Percentiles rank a stretch among this genome's conserved stretches.
Conservation (phyloP, 257 asterid species). For the Solanum raphanifolium region DNA sequence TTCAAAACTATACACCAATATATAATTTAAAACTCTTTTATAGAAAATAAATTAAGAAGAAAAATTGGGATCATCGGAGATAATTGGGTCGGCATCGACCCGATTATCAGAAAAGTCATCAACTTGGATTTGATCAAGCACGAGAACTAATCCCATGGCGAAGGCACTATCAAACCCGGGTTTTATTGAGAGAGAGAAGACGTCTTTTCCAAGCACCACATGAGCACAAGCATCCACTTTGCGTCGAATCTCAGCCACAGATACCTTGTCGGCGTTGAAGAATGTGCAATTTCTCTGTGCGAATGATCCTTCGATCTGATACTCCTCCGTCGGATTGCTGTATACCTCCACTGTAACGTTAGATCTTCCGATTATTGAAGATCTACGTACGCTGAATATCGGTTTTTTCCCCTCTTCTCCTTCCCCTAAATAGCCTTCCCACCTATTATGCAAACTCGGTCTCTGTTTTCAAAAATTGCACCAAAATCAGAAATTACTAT, state of each 20-base stretch:
- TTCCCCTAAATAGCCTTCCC: conserved; percentile 74
- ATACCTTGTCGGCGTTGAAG: conserved; percentile 14
- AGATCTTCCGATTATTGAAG: conserved; percentile 54
- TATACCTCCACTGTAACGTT: conserved; percentile 38
- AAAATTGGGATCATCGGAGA: conserved; percentile 6
- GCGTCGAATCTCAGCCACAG: conserved; percentile 67
- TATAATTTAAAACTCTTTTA: not conserved
- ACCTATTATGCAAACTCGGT: conserved; percentile 67
- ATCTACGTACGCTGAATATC: conserved; percentile 45
- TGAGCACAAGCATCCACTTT: conserved; percentile 48
- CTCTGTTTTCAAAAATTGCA: conserved; percentile 24
- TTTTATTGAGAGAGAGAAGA: conserved; percentile 28
- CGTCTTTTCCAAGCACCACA: conserved; percentile 63
- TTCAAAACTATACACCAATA: not conserved
- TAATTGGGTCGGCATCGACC: conserved; percentile 33
- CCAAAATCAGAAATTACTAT: not conserved
- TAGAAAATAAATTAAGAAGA: not conserved
- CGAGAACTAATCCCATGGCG: conserved; percentile 62
- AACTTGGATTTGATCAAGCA: conserved; percentile 56
- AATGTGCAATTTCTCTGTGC: conserved; percentile 45
- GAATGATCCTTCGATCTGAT: conserved; percentile 57
- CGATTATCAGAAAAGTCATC: conserved; percentile 12
- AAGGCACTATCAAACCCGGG: conserved; percentile 65
- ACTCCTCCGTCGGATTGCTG: conserved; percentile 34
- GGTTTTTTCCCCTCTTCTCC: conserved; percentile 39